phyloP scores from a whole-genome alignment of 2,329 filamentous ascomycete species.

The Blumeriella jaapii region DNA sequence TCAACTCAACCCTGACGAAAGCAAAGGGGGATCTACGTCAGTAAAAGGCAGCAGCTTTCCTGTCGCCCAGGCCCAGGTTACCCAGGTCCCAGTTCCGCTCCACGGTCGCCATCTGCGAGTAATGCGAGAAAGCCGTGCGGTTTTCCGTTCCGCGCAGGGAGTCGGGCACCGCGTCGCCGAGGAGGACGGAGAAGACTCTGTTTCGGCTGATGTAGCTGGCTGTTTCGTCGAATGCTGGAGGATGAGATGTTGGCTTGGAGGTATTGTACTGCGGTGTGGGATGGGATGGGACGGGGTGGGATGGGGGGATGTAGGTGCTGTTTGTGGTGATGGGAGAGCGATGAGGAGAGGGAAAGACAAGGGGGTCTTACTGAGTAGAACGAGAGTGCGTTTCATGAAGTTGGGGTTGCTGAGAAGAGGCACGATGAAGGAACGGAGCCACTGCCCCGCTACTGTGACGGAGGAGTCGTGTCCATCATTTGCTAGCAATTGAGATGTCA shows the following conservation, averaged over 20 bases:
- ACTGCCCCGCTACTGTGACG: conserved; percentile 54
- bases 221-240: conserved; percentile 47
- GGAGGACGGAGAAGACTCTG: conserved; percentile 39
- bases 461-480: conserved; percentile 64
- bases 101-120: conserved; percentile 29
- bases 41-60: conserved; percentile 11
- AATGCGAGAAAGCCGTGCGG: conserved; percentile 36
- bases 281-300: no score
- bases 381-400: conserved; percentile 40
- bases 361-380: conserved; percentile 36
- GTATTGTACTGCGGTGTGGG: no score
- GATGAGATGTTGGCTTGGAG: conserved; percentile 44
- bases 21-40: no score
- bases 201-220: conserved; percentile 39
- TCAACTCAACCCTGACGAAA: no score
- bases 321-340: no score
- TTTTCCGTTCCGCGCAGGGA: conserved; percentile 38
- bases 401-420: conserved; percentile 57
- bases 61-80: conserved; percentile 43
- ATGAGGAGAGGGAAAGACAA: conserved; percentile 40
- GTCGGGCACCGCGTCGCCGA: conserved; percentile 40
- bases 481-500: no score
- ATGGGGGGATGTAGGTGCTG: no score
- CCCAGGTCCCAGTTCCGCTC: conserved; percentile 57
- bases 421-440: conserved; percentile 57